Base-by-base conservation (phyloP, 2,329 filamentous ascomycete genomes). In the Zarea fungicola region DNA sequence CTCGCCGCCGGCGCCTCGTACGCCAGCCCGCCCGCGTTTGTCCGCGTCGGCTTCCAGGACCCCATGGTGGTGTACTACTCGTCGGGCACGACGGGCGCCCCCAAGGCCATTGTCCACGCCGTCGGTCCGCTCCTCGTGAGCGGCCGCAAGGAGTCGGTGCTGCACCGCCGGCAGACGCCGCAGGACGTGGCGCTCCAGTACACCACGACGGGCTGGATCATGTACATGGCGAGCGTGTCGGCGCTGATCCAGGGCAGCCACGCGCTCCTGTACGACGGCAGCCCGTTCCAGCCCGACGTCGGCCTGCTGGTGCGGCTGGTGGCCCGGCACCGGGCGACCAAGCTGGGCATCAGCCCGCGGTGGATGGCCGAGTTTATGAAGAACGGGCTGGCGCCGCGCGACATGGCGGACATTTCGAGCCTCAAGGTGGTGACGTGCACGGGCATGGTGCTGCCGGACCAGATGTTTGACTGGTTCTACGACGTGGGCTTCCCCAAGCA, bases 101-200 rank as follows among this genome's bases (percentile, higher is more conserved):
- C 89, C 11, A 95, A 95, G 61, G 90, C 87, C 51, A 93, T 95
- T 54, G 87, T 92, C 3, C 89, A 95, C 63, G 84, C 81, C 1
- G 77, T 81, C 1, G 86, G 86, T 4, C 83, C 84, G 0, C 68
- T 80, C 1, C 64, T 87, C 25, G 54, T 89, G 21, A 75, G 64
- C 54, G 57, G 60, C 13, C 60, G 56, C 53, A 80, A 91, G 60
- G 89, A 95, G 62, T 71, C 69, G 1, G 65, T 62, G 3, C 62
- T 81, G 22, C 76, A 81, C 58, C 71, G 76, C 41, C 67, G 70
- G 23, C 49, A 66, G 4, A 60, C 55, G 0, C 56, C 68, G 0
- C 60, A 66, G n/a, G 68, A 65, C 36, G 70, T 79, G 1, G 60
- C 65, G 1, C 56, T 81, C 50, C 77, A 81, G 62, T 81, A 76